phyloP scores from a whole-genome alignment of 176 grass and related monocot genomes.

The Triticum timopheevii region DNA sequence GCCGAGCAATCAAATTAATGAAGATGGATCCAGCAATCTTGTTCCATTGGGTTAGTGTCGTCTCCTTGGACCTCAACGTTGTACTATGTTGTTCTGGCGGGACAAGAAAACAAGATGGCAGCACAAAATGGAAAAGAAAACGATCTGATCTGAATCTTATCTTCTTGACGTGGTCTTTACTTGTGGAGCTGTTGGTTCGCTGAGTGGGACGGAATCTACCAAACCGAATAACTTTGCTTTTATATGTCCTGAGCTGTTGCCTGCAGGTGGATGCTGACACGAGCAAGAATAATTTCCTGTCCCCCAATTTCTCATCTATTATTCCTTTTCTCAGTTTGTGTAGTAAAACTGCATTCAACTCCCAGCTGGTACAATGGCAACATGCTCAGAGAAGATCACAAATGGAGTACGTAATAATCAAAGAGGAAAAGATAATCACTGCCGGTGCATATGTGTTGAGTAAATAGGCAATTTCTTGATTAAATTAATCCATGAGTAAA shows the following conservation, averaged over 20 bases:
- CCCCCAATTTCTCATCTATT: neutral
- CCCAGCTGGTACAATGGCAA: conserved; percentile 14
- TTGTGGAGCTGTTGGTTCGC: conserved; percentile 11
- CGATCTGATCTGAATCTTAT: neutral
- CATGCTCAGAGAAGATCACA: neutral
- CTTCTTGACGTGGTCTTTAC: neutral
- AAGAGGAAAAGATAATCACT: neutral
- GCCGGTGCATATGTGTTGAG: neutral
- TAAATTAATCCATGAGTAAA: no score
- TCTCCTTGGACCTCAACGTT: conserved; percentile 6
- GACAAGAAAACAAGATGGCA: neutral
- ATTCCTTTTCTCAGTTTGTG: neutral
- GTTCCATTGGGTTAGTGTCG: neutral
- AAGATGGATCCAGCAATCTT: neutral
- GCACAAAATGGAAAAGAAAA: neutral
- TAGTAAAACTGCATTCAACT: conserved; percentile 32
- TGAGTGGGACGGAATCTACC: conserved; percentile 27
- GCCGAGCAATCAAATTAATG: conserved; percentile 31
- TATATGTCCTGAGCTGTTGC: conserved; percentile 23
- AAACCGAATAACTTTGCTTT: conserved; percentile 40
- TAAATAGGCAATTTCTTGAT: no score
- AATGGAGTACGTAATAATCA: neutral
- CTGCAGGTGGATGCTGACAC: conserved; percentile 29
- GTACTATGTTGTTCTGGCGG: neutral
- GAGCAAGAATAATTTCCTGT: conserved; percentile 4